Evolutionary conservation across 805 yeast species (phyloP), one percentile per base, ranked within the genome.

Genomic region (Saturnispora galanensis): DNA sequence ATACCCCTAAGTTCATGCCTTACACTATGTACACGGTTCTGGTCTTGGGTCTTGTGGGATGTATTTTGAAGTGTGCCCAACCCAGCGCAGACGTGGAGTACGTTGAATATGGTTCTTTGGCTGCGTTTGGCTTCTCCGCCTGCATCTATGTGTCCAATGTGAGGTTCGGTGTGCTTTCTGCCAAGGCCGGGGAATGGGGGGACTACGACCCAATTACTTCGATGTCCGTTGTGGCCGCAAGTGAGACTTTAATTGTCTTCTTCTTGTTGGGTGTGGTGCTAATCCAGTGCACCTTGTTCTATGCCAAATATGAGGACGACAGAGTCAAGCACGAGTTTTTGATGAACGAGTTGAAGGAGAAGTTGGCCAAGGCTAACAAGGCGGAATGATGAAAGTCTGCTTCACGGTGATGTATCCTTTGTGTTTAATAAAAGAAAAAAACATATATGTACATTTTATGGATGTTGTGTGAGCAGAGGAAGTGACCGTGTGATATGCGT

Each of bases 161-260:
- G 53, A 75, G 86, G 58, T 77, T 84, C 43, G 97, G 97, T 44
- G 69, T 81, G 34, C 73, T 74, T 53, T 76, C 89, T 46, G 76
- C 86, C 44, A 54, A 77, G 26, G 63, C 73, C 47, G 89, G 88
- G 37, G 70, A 77, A 48, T 90, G 97, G 97, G 97, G 96, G 52
- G 97, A 90, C 42, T 95, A 93, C 41, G 85, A 84, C 56, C 78
- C 75, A 60, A 71, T 71, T 49, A 85, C 95, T 17, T 97, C 97
- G 29, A 65, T 90, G 56, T 86, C 85, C 52, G 96, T 93, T 34
- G 76, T 93, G 57, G 96, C 93, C 35, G 97, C 97, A 5, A 80
- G 93, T 28, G 81, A 82, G 64, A 73, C 82, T 33, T 81, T 90
- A 70, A 70, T 85, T 52, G 76, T 84, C 8, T 61, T 86, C 44